Conservation (phyloP, 1,139 yeast species). For the Chernovozyma sophiae-reginae region DNA sequence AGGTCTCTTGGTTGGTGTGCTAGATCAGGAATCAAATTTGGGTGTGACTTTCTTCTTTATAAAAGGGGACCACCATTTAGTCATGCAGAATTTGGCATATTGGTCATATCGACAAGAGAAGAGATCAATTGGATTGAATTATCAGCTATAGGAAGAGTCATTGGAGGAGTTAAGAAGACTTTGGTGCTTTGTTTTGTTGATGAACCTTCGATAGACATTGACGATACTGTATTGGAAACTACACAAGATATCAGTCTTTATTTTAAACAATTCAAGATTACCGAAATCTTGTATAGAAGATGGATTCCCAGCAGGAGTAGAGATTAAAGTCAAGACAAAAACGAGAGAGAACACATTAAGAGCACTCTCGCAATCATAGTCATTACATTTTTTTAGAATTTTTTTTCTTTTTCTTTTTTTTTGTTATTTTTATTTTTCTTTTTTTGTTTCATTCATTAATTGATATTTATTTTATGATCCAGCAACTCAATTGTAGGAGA, state of each 20-base stretch:
- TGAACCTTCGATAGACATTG: conserved; percentile 25
- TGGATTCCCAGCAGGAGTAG: conserved; percentile 86
- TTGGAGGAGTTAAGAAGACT: conserved; percentile 82
- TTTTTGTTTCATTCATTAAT: no score
- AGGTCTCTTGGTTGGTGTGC: conserved; percentile 94
- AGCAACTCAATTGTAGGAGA: no score
- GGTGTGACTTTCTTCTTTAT: conserved; percentile 76
- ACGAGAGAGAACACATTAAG: no score
- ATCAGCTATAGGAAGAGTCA: conserved; percentile 71
- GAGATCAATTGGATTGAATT: conserved; percentile 56
- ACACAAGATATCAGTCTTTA: conserved; percentile 25
- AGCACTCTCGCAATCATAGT: not conserved
- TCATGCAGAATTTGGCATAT: conserved; percentile 82
- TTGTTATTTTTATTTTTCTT: no score
- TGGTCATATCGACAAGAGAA: conserved; percentile 43
- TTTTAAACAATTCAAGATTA: conserved; percentile 37
- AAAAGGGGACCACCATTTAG: conserved; percentile 92
- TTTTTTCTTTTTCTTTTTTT: not conserved
- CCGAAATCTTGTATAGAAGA: conserved; percentile 66
- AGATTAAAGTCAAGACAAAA: no score
- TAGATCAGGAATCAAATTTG: conserved; percentile 86
- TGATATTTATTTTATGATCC: no score
- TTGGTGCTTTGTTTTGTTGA: conserved; percentile 67
- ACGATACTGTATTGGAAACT: not conserved
- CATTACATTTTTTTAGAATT: no score